Evolutionary conservation across 139 green algal species (phyloP).

Genomic region (Astrephomene gubernaculifera): DNA sequence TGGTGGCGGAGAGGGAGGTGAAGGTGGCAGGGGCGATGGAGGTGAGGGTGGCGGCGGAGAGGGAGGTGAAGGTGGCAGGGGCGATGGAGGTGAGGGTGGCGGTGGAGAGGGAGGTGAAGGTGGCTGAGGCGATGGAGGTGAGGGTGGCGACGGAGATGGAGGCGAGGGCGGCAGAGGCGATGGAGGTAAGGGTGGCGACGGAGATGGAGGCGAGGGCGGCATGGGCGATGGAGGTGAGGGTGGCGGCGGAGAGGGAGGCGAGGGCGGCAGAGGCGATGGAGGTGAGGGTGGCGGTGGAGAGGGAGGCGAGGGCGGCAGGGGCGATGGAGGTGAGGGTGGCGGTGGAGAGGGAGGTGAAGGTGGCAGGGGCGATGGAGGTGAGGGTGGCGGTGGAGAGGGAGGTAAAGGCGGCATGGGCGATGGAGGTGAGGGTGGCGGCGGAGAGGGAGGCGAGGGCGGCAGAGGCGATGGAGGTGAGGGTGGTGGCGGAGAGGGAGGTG

Average conservation of each 20-base stretch:
- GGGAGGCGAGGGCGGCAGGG: neutral
- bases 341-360: neutral
- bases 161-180: neutral
- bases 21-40: neutral
- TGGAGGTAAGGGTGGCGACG: neutral
- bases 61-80: neutral
- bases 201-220: neutral
- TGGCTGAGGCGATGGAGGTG: neutral
- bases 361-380: neutral
- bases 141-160: neutral
- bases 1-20: neutral
- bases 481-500: neutral
- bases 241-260: neutral
- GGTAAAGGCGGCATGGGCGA: neutral
- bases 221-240: neutral
- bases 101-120: neutral
- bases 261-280: neutral
- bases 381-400: neutral
- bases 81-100: neutral
- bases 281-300: neutral
- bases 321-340: neutral
- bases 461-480: neutral
- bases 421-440: neutral
- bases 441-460: neutral
- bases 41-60: neutral